Evolutionary conservation across 2,329 filamentous ascomycete species (phyloP), one percentile per base, ranked within the genome.

Genomic region (Aspergillus sp.): DNA sequence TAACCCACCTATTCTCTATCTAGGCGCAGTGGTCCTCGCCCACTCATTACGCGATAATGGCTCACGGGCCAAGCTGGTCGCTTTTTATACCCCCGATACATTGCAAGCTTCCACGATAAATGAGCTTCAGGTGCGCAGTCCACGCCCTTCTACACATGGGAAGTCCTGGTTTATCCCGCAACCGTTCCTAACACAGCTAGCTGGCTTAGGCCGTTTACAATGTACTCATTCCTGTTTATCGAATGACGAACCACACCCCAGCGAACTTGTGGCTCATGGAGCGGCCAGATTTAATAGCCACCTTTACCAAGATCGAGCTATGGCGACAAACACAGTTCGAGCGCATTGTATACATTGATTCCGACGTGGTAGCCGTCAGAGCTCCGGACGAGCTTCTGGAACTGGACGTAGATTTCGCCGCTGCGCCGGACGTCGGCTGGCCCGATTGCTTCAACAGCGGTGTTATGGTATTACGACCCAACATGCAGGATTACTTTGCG

Each of bases 391-490:
- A 99, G 82, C 86, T 99, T 55, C 96, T 99, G 70, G 83, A 87
- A 17, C 73, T 86, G 43, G 77, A 84, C 11, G 80, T 80, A 35
- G 67, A 79, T 24, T 88, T 89, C 65, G 86, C 86, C 24, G 86
- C 95, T 2, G 92, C 90, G 11, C 93, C 95, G 33, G 95, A 99
- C 75, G 92, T 98, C 68, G 95, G 95, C 66, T 99, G 95, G 95
- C 95, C 95, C 35, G 95, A 99, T 77, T 85, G 93, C 60, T 98
- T 98, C 86, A 99, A 99, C 77, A 92, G 90, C n/a, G 95, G 95
- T 69, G 86, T 99, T 66, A 96, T 99, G 91, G 91, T 92, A 37
- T 77, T 99, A 59, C 88, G 83, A 15, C 95, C 95, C 35, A 89
- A 93, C 75, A 81, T 93, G 83, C 89, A 88, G 57, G 93, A 96